Evolutionary conservation across 78 protist species (phyloP).

Genomic region (Planoprotostelium fungivorum): DNA sequence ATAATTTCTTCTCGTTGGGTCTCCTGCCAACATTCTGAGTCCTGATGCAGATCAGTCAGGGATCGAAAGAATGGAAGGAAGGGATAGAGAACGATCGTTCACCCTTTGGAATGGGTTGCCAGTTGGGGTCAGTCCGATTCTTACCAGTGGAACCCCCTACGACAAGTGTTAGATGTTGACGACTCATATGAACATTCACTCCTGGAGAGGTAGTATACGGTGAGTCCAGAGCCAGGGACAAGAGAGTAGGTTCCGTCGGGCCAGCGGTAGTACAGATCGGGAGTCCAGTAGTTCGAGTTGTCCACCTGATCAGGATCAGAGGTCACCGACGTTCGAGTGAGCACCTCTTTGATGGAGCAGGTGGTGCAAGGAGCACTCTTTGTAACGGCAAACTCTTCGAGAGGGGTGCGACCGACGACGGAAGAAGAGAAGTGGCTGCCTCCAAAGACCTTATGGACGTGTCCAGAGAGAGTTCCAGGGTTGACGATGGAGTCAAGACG

Average conservation of each 20-base stretch:
- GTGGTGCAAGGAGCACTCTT: background rate
- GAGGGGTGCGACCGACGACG: background rate
- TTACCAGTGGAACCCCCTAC: background rate
- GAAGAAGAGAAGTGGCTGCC: background rate
- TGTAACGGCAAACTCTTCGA: background rate
- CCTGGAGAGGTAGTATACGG: background rate
- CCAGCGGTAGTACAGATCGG: background rate
- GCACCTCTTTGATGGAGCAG: background rate
- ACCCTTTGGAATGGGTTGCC: background rate
- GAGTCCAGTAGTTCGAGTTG: background rate
- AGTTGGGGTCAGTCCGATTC: background rate
- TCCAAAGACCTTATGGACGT: background rate
- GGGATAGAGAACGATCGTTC: background rate
- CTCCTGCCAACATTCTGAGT: background rate
- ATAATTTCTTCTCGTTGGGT: background rate
- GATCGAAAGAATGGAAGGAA: too few relatives aligned
- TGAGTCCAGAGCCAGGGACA: background rate
- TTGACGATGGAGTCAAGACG: background rate
- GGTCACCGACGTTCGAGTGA: background rate
- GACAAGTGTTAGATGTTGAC: background rate
- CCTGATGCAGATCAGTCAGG: background rate
- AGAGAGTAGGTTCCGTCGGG: background rate
- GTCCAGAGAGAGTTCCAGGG: background rate
- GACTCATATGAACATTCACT: background rate
- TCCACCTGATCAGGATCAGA: background rate